A percentile compares a stretch with the other conserved stretches of the same genome.
phyloP scores from a whole-genome alignment of 106 monocot species.

The Platanthera guangdongensis region DNA sequence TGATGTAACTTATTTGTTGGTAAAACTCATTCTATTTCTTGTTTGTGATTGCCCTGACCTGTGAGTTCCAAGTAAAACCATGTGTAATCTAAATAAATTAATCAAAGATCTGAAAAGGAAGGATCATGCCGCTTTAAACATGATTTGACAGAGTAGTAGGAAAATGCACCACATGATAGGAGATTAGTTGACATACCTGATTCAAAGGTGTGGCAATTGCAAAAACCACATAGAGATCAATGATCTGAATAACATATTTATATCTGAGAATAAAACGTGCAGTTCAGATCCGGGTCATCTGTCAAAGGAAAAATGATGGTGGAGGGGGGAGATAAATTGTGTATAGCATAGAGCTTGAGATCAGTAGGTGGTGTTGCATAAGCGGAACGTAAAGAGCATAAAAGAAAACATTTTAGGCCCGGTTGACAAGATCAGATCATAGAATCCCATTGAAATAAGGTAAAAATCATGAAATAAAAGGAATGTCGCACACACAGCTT shows the following conservation, averaged over 20 bases:
- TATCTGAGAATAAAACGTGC: background rate
- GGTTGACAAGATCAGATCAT: too few species aligned
- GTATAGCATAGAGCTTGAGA: slow-evolving; percentile 43
- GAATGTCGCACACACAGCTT: too few species aligned
- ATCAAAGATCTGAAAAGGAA: too few species aligned
- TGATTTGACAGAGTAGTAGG: too few species aligned
- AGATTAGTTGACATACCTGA: slow-evolving; percentile 42
- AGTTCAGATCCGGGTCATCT: background rate
- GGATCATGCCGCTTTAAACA: too few species aligned
- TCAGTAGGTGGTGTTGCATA: slow-evolving; percentile 73
- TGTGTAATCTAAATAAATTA: too few species aligned
- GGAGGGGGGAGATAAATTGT: background rate
- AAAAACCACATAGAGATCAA: slow-evolving; percentile 79
- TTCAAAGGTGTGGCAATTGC: slow-evolving; percentile 52
- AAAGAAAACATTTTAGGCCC: slow-evolving; percentile 11
- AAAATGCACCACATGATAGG: background rate
- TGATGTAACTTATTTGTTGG: too few species aligned
- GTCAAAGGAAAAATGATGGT: background rate
- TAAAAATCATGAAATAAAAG: too few species aligned
- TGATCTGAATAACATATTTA: slow-evolving; percentile 44
- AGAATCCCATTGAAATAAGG: too few species aligned
- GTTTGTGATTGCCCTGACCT: too few species aligned
- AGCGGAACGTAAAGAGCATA: slow-evolving; percentile 61
- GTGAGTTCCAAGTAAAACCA: too few species aligned
- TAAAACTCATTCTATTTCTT: too few species aligned